Base-by-base conservation (phyloP, 1,284 basidiomycete species). In the Anthracocystis walkeri region DNA sequence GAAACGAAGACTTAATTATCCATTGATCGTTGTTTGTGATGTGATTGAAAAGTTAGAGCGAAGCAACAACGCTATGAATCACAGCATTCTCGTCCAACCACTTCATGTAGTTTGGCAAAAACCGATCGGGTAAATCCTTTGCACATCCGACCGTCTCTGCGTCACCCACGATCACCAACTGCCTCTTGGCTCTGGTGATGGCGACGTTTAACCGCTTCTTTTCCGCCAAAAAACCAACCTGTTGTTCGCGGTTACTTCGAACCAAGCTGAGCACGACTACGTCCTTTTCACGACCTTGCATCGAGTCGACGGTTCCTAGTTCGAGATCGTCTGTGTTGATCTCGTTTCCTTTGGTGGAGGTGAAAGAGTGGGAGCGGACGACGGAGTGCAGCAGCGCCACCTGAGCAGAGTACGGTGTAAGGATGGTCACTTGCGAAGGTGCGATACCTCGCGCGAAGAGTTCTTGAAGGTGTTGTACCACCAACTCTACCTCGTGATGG, bases 81-180 rank as follows among this genome's bases (percentile, higher is more conserved):
- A 97, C 94, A 14, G 94, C 94, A 79, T 96, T 90, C 6, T 89
- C 88, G 73, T 97, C 95, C 10, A 98, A 86, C 93, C 94, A 97
- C 6, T 88, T 85, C 85, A 97, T 90, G 94, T 95, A 98, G 66
- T 90, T 90, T 7, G 56, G 25, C 46, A 79, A 46, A 16, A 68
- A 73, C 12, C 46, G 53, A 35, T 76, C 77, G 29, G 76, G 67
- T n/a, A 65, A n/a, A 65, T 75, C 56, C 18, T 56, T 49, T 10
- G 76, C 61, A 10, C 31, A 20, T 4, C 46, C 67, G 3, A 84
- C 55, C 5, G 82, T 84, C 11, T 80, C 81, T 18, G 71, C 55
- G 62, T 85, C 83, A 12, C 78, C 82, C 6, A 85, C 64, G 10
- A 85, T 60, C 31, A 77, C 81, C 8, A 84, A 57, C 52, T 84